Conservation (phyloP, 2,329 filamentous ascomycete species). For the Coniochaeta hoffmannii region DNA sequence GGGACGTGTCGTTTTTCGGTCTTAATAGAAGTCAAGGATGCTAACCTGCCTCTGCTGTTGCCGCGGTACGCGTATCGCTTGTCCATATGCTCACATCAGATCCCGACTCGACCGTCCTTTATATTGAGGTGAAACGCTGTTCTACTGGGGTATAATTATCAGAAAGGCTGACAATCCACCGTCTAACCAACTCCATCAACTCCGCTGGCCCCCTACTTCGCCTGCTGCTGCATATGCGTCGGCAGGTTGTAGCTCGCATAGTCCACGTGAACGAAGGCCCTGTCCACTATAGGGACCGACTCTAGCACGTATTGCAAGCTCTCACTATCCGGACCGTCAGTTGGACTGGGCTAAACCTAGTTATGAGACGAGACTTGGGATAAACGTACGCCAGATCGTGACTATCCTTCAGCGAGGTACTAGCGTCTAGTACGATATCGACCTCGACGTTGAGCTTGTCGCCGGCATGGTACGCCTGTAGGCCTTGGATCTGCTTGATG, state of each 20-base stretch:
- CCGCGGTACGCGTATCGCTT: too few species aligned
- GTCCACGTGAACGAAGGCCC: constrained; percentile 62
- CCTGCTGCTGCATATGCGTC: constrained; percentile 46
- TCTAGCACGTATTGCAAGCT: constrained; percentile 78
- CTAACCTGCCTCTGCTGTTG: too few species aligned
- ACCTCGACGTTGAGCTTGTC: constrained; percentile 79
- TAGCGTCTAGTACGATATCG: constrained; percentile 74
- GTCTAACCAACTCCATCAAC: too few species aligned
- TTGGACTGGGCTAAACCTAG: too few species aligned
- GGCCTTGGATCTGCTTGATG: constrained; percentile 77
- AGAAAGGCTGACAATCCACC: too few species aligned
- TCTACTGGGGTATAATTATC: too few species aligned
- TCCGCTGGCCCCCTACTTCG: not conserved
- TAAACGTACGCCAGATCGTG: constrained; percentile 61
- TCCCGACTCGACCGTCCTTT: too few species aligned
- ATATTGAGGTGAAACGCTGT: too few species aligned
- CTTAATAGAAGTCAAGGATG: too few species aligned
- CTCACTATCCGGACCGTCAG: constrained; percentile 37
- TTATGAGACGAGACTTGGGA: too few species aligned
- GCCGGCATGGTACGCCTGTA: constrained; percentile 78
- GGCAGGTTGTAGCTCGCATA: constrained; percentile 56
- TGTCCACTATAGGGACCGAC: constrained; percentile 70
- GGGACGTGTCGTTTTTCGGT: too few species aligned
- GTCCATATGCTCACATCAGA: too few species aligned
- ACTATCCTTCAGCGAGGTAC: constrained; percentile 67